A percentile compares a stretch with the other conserved stretches of the same genome.
Evolutionary conservation across 2,329 filamentous ascomycete species (phyloP).

Genomic region (Davidsoniella eucalypti): DNA sequence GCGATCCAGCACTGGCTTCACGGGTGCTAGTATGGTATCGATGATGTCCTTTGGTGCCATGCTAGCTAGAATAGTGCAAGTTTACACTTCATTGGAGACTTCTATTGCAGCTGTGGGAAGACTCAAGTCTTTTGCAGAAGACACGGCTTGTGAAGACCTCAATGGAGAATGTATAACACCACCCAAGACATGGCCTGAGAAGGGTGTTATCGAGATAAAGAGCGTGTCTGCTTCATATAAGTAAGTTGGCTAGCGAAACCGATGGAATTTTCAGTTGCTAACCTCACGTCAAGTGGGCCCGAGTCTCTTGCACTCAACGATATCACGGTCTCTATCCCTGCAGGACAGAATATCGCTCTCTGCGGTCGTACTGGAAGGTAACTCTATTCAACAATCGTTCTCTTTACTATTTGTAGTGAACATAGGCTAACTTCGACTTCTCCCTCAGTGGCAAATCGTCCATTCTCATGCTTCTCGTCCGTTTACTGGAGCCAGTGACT

Average conservation of each 20-base stretch:
- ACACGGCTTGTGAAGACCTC: constrained; percentile 15
- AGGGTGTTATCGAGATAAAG: constrained; percentile 19
- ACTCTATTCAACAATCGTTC: too few species aligned
- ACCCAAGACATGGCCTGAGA: constrained; percentile 19
- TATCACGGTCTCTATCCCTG: constrained; percentile 18
- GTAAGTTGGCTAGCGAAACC: constrained; percentile 1
- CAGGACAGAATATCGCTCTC: constrained; percentile 22
- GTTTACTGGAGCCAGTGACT: constrained; percentile 24
- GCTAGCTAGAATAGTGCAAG: constrained; percentile 18
- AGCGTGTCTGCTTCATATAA: constrained; percentile 22
- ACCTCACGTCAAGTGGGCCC: background rate
- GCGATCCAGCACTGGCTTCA: constrained; percentile 21
- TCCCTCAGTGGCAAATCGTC: constrained; percentile 28
- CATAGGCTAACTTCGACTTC: too few species aligned
- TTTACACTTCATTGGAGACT: constrained; percentile 21
- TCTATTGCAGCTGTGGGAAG: constrained; percentile 18
- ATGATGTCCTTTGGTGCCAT: constrained; percentile 22
- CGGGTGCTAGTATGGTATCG: constrained; percentile 24
- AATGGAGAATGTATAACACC: constrained; percentile 14
- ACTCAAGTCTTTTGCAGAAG: constrained; percentile 18
- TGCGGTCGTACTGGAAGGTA: constrained; percentile 19
- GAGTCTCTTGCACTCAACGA: constrained; percentile 16
- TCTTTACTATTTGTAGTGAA: too few species aligned
- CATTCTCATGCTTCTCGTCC: constrained; percentile 24
- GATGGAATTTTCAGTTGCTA: background rate